phyloP scores from a whole-genome alignment of 2,329 filamentous ascomycete species.

The Nemania sp. region DNA sequence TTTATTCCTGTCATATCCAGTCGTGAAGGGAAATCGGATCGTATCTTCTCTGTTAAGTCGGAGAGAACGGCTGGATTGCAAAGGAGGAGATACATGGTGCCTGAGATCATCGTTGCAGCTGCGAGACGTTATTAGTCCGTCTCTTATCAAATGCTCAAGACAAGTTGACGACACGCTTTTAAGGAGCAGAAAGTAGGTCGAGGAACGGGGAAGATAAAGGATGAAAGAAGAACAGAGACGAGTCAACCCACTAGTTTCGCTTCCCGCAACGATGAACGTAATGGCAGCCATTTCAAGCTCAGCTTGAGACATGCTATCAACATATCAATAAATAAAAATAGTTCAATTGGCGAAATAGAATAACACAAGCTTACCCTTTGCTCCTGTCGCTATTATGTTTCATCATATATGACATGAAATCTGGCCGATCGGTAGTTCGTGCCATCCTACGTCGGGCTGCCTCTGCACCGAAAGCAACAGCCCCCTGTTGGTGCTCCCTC shows the following conservation, averaged over 20 bases:
- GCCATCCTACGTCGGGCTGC: conserved; percentile 8
- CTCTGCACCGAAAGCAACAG: conserved; percentile 4
- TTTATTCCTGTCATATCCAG: conserved; percentile 40
- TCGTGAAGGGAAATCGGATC: conserved; percentile 39
- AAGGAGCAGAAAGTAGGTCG: too few species aligned
- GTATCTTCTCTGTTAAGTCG: conserved; percentile 43
- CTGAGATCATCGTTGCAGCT: conserved; percentile 55
- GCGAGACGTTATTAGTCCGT: neutral
- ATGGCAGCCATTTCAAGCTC: conserved; percentile 31
- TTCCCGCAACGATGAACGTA: conserved; percentile 56
- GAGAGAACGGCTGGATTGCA: conserved; percentile 43
- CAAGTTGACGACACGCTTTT: too few species aligned
- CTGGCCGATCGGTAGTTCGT: conserved; percentile 19
- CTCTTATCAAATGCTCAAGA: neutral
- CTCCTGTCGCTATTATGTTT: conserved; percentile 17
- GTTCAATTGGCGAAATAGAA: neutral
- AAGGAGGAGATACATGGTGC: conserved; percentile 48
- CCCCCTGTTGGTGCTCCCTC: neutral
- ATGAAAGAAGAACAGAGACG: neutral
- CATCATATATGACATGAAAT: conserved; percentile 33
- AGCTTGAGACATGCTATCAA: conserved; percentile 19
- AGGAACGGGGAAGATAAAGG: too few species aligned
- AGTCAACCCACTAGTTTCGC: conserved; percentile 54
- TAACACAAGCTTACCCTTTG: neutral
- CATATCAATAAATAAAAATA: neutral